Evolutionary conservation across 2,329 filamentous ascomycete genomes (phyloP).

Genomic region (Aspergillus nomiae): DNA sequence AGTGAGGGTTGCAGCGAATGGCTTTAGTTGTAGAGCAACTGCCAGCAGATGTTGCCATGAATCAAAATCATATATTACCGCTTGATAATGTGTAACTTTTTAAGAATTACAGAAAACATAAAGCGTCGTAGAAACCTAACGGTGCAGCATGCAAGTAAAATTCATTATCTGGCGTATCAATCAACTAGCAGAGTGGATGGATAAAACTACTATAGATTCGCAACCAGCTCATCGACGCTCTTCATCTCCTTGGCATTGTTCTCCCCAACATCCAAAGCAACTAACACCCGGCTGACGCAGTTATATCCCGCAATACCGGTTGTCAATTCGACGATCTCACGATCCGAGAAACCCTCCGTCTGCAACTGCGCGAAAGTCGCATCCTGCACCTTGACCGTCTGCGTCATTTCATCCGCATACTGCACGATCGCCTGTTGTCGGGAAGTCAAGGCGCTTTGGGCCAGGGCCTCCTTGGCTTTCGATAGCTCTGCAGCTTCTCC

Average conservation of each 20-base stretch:
- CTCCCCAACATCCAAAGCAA: constrained; percentile 70
- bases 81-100: not conserved
- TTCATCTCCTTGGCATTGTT: constrained; percentile 58
- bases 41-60: not conserved
- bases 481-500: constrained; percentile 25
- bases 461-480: constrained; percentile 45
- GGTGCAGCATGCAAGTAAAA: not conserved
- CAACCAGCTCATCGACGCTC: constrained; percentile 55
- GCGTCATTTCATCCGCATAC: constrained; percentile 83
- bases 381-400: constrained; percentile 68
- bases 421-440: constrained; percentile 68
- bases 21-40: not conserved
- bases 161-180: not conserved
- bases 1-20: not conserved
- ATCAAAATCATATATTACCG: not conserved
- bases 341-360: constrained; percentile 64
- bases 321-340: constrained; percentile 80
- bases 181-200: not conserved
- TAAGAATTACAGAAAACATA: too few species aligned
- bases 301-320: constrained; percentile 87
- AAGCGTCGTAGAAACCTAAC: not conserved
- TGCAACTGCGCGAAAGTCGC: constrained; percentile 63
- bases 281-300: constrained; percentile 81
- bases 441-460: constrained; percentile 50
- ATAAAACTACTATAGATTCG: not conserved